Conservation (phyloP, 306 rosid genomes). For the Sophora flavescens region DNA sequence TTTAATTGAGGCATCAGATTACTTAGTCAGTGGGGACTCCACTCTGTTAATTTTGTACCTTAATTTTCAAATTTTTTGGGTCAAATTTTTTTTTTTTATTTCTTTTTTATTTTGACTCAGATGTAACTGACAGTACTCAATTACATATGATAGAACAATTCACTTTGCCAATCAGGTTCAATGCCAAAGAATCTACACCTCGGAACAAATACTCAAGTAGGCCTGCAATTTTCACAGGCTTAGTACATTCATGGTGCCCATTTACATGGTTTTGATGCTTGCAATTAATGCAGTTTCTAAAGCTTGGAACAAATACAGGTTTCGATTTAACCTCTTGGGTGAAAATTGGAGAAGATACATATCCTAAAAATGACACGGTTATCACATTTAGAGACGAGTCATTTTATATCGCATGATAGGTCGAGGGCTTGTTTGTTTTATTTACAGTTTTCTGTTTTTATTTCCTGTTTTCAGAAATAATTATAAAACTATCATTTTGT, state of each 20-base stretch:
- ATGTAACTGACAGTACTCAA: constrained; percentile 81
- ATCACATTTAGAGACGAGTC: too few relatives aligned
- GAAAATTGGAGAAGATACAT: too few relatives aligned
- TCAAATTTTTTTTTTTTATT: constrained; percentile 48
- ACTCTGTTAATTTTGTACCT: constrained; percentile 74
- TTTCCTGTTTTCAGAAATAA: too few relatives aligned
- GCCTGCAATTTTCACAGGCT: neutral
- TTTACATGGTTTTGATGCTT: too few relatives aligned
- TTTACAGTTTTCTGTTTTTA: too few relatives aligned
- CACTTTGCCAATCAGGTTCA: constrained; percentile 53
- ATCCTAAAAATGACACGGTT: too few relatives aligned
- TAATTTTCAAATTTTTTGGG: constrained; percentile 54
- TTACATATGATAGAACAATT: constrained; percentile 73
- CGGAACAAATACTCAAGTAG: constrained; percentile 1
- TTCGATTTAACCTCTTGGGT: too few relatives aligned
- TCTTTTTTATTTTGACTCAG: constrained; percentile 48
- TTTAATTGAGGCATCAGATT: constrained; percentile 58
- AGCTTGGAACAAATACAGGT: constrained; percentile 8
- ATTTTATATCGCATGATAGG: too few relatives aligned
- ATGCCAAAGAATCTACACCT: constrained; percentile 36
- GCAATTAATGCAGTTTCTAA: neutral
- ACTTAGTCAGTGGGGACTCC: constrained; percentile 61
- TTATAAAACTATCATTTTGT: too few relatives aligned
- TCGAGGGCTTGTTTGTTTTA: too few relatives aligned
- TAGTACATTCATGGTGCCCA: too few relatives aligned